Evolutionary conservation across 2,329 filamentous ascomycete species (phyloP).

Genomic region (Diaporthe citrichinensis): DNA sequence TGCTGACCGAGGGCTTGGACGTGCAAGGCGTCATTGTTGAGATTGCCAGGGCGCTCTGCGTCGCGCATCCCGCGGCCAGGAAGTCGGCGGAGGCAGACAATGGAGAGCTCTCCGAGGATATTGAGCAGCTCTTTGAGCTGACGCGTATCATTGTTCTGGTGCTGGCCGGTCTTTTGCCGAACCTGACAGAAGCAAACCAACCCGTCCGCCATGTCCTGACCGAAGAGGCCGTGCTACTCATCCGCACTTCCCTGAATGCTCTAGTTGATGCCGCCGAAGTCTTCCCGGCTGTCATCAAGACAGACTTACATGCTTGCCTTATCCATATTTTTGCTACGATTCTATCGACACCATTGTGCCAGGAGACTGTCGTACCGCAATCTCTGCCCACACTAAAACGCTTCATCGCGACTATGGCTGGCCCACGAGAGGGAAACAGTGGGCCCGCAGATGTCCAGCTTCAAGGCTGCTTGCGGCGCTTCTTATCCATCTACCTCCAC

Average conservation of each 20-base stretch:
- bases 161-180: constrained; percentile 88
- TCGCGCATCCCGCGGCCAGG: constrained; percentile 91
- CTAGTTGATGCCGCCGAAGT: constrained; percentile 95
- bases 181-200: constrained; percentile 77
- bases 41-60: constrained; percentile 89
- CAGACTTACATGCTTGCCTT: constrained; percentile 95
- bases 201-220: constrained; percentile 82
- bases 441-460: constrained; percentile 77
- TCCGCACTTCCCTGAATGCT: constrained; percentile 85
- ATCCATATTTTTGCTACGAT: constrained; percentile 97
- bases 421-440: constrained; percentile 55
- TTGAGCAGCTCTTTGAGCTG: constrained; percentile 97
- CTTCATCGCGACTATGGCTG: constrained; percentile 84
- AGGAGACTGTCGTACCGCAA: constrained; percentile 89
- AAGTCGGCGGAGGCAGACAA: constrained; percentile 76
- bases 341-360: constrained; percentile 87
- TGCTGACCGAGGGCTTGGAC: constrained; percentile 89
- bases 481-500: constrained; percentile 83
- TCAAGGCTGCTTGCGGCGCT: constrained; percentile 84
- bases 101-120: constrained; percentile 91
- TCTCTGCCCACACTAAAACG: constrained; percentile 92
- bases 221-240: constrained; percentile 86
- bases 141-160: constrained; percentile 97
- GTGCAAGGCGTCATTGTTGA: constrained; percentile 95
- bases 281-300: constrained; percentile 96